Conservation (phyloP, 2,329 filamentous ascomycete species). For the Cercospora canescens region DNA sequence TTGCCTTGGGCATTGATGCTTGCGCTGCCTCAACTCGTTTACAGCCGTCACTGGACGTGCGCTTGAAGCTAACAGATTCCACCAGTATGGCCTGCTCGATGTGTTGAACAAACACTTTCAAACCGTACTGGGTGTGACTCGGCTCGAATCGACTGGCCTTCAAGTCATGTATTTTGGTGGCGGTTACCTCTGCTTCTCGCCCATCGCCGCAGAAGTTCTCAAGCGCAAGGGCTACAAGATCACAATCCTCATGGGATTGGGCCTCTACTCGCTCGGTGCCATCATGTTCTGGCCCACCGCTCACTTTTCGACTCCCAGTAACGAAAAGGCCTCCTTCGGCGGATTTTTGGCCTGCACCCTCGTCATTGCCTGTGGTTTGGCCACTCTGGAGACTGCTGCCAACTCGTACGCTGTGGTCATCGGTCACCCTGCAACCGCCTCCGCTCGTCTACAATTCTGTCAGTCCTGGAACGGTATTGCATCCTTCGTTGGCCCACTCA, state of each 20-base stretch:
- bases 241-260: conserved; percentile 46
- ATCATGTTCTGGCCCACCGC: conserved; percentile 42
- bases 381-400: conserved; percentile 41
- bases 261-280: conserved; percentile 40
- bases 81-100: conserved; percentile 28
- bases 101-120: conserved; percentile 42
- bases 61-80: not conserved
- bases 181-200: conserved; percentile 44
- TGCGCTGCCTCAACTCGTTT: too few relatives aligned
- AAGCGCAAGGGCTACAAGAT: conserved; percentile 47
- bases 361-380: conserved; percentile 42
- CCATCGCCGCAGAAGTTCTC: conserved; percentile 45
- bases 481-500: conserved; percentile 42
- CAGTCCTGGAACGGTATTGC: conserved; percentile 42
- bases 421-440: conserved; percentile 38
- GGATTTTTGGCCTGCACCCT: conserved; percentile 41
- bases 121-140: conserved; percentile 40
- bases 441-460: conserved; percentile 42
- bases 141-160: conserved; percentile 45
- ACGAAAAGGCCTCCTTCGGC: conserved; percentile 37
- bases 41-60: not conserved
- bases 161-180: conserved; percentile 46
- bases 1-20: too few relatives aligned
- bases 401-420: conserved; percentile 44
- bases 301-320: conserved; percentile 34